phyloP scores from a whole-genome alignment of 1,284 basidiomycete species.

The Boletus subluridellus region DNA sequence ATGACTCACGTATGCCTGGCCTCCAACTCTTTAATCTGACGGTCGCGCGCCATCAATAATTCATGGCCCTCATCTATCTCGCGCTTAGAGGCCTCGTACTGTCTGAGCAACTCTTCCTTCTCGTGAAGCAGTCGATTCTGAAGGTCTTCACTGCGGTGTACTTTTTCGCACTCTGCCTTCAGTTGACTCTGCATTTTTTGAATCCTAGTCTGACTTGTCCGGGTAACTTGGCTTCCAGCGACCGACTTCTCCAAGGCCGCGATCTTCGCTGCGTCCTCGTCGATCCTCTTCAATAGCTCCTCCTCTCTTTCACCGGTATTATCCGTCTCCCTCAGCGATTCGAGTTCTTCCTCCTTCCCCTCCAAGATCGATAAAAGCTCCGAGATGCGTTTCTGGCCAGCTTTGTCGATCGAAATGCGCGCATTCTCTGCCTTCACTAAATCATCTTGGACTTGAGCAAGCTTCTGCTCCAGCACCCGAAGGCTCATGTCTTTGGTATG shows the following conservation, averaged over 20 bases:
- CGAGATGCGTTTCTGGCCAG: constrained; percentile 40
- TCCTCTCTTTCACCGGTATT: constrained; percentile 46
- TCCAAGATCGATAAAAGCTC: constrained; percentile 46
- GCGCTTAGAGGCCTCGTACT: constrained; percentile 12
- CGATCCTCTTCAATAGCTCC: constrained; percentile 56
- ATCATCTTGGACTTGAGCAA: constrained; percentile 46
- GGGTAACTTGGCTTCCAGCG: constrained; percentile 36
- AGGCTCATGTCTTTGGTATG: constrained; percentile 46
- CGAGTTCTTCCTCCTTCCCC: constrained; percentile 57
- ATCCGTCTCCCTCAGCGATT: constrained; percentile 39
- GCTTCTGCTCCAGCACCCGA: constrained; percentile 42
- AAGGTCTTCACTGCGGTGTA: constrained; percentile 36
- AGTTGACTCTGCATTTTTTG: constrained; percentile 42
- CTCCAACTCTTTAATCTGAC: constrained; percentile 25
- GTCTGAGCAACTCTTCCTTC: constrained; percentile 26
- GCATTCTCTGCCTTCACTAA: constrained; percentile 57
- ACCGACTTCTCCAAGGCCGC: constrained; percentile 47
- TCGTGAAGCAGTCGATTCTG: constrained; percentile 30
- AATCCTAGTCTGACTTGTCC: constrained; percentile 39
- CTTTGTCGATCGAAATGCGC: constrained; percentile 51
- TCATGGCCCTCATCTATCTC: constrained; percentile 14
- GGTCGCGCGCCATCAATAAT: constrained; percentile 19
- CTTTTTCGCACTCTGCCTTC: constrained; percentile 41
- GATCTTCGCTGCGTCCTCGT: constrained; percentile 64
- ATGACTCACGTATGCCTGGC: constrained; percentile 21